Base-by-base conservation (phyloP, 2,329 filamentous ascomycete species). In the Ascochyta lentis region DNA sequence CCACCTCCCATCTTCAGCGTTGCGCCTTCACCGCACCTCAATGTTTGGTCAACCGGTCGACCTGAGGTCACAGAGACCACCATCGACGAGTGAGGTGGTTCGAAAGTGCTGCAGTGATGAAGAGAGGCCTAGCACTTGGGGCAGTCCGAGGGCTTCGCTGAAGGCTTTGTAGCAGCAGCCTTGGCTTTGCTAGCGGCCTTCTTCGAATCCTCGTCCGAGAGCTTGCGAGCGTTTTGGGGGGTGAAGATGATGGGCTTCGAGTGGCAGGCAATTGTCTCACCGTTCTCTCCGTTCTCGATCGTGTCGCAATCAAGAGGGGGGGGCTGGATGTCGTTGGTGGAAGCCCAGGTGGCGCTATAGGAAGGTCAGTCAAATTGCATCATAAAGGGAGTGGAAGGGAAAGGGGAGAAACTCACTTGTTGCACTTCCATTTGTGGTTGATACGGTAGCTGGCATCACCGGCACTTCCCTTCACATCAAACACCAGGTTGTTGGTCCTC, bases 351-450 rank as follows among this genome's bases (percentile, higher is more conserved):
- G 15, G 42, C 47, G n/a, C 63, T 66, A 15, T 4, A 37, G 8
- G 12, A 29, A 12, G 3, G 15, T 46, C 29, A 60, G 46, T 49
- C 19, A 9, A 19, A n/a, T 3, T 19, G 15, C 15, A 23, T 4
- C 40, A 19, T 3, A 29, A 29, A 8, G n/a, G 16, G 26, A n/a
- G 9, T 15, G 16, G 12, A 13, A 40, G 8, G 2, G 16, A 22
- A 22, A 10, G 37, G 19, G 3, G 3, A 10, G 31, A 9, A 31
- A 66, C 68, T 51, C 52, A 74, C 71, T 62, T 63, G 29, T 66
- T 54, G 49, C 71, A 74, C 19, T 37, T 43, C 70, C 70, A 74
- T 6, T 55, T 56, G 54, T 74, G 71, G 1, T 60, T 62, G 33
- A 74, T 58, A 38, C 67, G 65, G 46, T 67, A 71, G 39, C 62